A percentile compares a stretch with the other conserved stretches of the same genome.
phyloP scores from a whole-genome alignment of 2,329 filamentous ascomycete species.

The Juglanconis sp. region DNA sequence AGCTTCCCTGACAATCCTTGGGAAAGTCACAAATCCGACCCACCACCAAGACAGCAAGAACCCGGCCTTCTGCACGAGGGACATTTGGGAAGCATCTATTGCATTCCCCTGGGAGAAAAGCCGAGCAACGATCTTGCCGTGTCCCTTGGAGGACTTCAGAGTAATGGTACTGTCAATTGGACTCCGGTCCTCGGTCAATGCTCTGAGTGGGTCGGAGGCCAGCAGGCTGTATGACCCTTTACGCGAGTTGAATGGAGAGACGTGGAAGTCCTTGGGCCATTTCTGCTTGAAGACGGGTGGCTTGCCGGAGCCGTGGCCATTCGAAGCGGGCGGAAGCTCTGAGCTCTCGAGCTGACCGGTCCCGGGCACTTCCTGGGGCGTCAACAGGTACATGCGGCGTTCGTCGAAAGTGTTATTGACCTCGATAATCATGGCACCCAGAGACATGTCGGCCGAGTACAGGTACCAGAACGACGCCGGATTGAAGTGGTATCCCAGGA shows the following conservation, averaged over 20 bases:
- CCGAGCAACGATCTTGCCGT: constrained; percentile 59
- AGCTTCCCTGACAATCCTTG: constrained; percentile 62
- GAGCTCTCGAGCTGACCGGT: constrained; percentile 17
- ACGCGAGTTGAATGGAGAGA: constrained; percentile 70
- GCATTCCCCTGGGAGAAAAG: constrained; percentile 52
- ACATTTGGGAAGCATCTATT: constrained; percentile 48
- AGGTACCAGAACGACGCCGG: constrained; percentile 79
- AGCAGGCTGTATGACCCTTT: constrained; percentile 52
- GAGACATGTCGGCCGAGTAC: constrained; percentile 54
- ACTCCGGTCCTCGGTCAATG: constrained; percentile 34
- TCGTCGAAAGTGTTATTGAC: constrained; percentile 78
- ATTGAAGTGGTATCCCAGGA: constrained; percentile 70
- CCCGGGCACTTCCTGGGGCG: constrained; percentile 25
- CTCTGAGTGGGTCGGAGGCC: constrained; percentile 45
- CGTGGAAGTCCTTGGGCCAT: constrained; percentile 72
- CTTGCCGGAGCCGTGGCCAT: not conserved
- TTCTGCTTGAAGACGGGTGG: constrained; percentile 40
- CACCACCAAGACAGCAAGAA: constrained; percentile 62
- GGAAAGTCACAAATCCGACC: constrained; percentile 64
- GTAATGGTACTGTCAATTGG: constrained; percentile 59
- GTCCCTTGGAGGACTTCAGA: constrained; percentile 56
- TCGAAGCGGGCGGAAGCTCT: not conserved
- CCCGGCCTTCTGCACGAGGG: constrained; percentile 34
- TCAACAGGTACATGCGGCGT: constrained; percentile 62
- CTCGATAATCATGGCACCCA: constrained; percentile 67